These are phyloP conservation scores for Orbilia ellipsospora DNA, from an alignment of 2,329 filamentous ascomycete species.

Conservation along the genomic window DNA sequence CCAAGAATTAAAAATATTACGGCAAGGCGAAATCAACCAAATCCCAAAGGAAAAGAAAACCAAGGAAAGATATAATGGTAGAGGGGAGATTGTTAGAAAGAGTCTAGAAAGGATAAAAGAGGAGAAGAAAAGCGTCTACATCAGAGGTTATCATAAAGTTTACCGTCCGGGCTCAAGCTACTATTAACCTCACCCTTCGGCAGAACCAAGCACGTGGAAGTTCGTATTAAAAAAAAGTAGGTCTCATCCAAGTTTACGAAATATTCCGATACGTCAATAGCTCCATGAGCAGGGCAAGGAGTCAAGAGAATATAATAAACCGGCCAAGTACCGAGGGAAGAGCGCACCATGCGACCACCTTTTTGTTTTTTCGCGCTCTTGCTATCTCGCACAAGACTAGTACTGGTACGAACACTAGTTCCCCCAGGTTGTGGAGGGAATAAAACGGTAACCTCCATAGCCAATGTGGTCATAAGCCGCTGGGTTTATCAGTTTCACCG, in stretches of 20 bases:
- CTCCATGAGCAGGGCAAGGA: constrained; percentile 22
- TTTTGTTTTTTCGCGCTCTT: constrained; percentile 2
- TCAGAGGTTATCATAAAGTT: constrained; percentile 47
- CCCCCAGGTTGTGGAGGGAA: constrained; percentile 11
- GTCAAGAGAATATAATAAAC: constrained; percentile 15
- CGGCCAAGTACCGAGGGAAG: constrained; percentile 54
- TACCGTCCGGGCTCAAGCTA: constrained; percentile 19
- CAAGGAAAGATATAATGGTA: constrained; percentile 4
- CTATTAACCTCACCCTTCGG: constrained; percentile 45
- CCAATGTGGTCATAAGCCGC: constrained; percentile 45
- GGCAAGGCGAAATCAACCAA: background rate
- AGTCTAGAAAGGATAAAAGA: constrained; percentile 23
- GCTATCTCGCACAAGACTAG: background rate
- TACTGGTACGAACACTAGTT: constrained; percentile 13
- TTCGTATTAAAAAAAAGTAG: constrained; percentile 22
- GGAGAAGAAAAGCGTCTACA: constrained; percentile 6
- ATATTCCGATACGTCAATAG: constrained; percentile 42
- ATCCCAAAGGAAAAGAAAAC: background rate
- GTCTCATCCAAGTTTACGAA: constrained; percentile 33
- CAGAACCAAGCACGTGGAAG: constrained; percentile 43
- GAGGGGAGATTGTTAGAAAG: constrained; percentile 21
- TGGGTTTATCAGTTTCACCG: constrained; percentile 18
- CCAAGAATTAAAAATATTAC: background rate
- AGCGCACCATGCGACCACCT: constrained; percentile 42
- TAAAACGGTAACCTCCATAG: background rate